Evolutionary conservation across 169 alveolate species (phyloP).

Genomic region (Pseudocohnilembus persalinus): DNA sequence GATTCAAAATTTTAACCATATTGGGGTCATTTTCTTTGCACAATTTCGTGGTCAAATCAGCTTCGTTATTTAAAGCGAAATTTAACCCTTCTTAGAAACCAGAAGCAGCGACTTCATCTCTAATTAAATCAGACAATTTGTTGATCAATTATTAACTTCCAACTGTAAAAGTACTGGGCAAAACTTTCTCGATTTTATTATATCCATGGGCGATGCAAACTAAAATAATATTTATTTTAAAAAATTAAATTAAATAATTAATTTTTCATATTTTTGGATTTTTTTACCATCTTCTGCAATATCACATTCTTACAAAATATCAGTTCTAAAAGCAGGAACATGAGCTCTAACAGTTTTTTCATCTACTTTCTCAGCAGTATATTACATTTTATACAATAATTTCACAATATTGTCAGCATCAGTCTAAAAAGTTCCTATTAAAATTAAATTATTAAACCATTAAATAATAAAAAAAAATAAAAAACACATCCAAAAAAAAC

Average conservation of each 20-base stretch:
- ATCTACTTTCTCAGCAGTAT: conserved; percentile 35
- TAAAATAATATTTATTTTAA: too few species aligned
- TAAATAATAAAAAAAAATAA: too few species aligned
- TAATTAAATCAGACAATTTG: conserved; percentile 74
- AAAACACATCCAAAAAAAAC: too few species aligned
- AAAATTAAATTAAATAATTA: too few species aligned
- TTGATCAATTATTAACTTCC: conserved; percentile 38
- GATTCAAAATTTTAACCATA: conserved; percentile 91
- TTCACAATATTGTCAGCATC: conserved; percentile 54
- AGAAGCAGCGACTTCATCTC: conserved; percentile 82
- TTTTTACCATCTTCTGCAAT: conserved; percentile 90
- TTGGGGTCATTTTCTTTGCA: conserved; percentile 54
- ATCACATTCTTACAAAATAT: conserved; percentile 95
- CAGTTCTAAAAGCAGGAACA: conserved; percentile 62
- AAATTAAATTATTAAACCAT: too few species aligned
- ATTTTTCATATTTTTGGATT: background rate
- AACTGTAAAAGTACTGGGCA: conserved; percentile 61
- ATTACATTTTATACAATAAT: conserved; percentile 71
- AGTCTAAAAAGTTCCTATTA: conserved; percentile 16
- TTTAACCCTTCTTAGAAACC: conserved; percentile 87
- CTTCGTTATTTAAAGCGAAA: conserved; percentile 71
- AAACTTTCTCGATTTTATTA: conserved; percentile 71
- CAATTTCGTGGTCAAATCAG: conserved; percentile 65
- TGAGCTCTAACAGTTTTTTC: conserved; percentile 34
- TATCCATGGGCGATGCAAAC: conserved; percentile 95